Conservation (phyloP, 768 basidiomycete genomes). For the Zangia roseola region DNA sequence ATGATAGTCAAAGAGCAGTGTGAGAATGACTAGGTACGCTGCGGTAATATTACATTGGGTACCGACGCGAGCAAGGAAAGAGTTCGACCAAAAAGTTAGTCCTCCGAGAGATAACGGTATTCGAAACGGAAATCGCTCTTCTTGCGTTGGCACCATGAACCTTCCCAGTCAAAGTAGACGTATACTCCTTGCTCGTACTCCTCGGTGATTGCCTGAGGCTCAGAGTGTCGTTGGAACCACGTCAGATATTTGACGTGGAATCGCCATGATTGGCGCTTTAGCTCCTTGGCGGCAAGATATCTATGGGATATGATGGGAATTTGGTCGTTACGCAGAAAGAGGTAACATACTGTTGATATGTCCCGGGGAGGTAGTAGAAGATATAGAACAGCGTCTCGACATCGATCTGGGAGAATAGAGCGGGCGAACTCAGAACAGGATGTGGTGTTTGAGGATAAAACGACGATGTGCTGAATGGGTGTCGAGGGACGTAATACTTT, state of each 20-base stretch:
- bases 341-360: slow-evolving; percentile 77
- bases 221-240: slow-evolving; percentile 98
- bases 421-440: slow-evolving; percentile 75
- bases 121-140: slow-evolving; percentile 98
- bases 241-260: slow-evolving; percentile 99
- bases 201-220: slow-evolving; percentile 97
- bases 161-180: slow-evolving; percentile 99
- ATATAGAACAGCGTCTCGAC: slow-evolving; percentile 98
- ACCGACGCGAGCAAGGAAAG: slow-evolving; percentile 13
- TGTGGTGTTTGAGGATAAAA: slow-evolving; percentile 94
- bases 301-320: slow-evolving; percentile 39
- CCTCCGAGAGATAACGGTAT: slow-evolving; percentile 92
- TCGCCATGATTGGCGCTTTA: slow-evolving; percentile 97
- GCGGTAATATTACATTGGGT: slow-evolving; percentile 27
- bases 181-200: slow-evolving; percentile 99
- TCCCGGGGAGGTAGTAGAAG: slow-evolving; percentile 96
- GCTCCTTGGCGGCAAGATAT: slow-evolving; percentile 93
- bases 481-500: slow-evolving; percentile 93
- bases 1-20: slow-evolving; percentile 11
- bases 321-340: neutral
- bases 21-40: slow-evolving; percentile 17
- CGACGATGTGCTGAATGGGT: slow-evolving; percentile 85
- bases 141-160: slow-evolving; percentile 97
- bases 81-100: slow-evolving; percentile 29
- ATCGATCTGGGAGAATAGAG: slow-evolving; percentile 87